These are phyloP conservation scores for Gossypium thurberi DNA, from an alignment of 345 rosid species.

Conservation along the genomic window DNA sequence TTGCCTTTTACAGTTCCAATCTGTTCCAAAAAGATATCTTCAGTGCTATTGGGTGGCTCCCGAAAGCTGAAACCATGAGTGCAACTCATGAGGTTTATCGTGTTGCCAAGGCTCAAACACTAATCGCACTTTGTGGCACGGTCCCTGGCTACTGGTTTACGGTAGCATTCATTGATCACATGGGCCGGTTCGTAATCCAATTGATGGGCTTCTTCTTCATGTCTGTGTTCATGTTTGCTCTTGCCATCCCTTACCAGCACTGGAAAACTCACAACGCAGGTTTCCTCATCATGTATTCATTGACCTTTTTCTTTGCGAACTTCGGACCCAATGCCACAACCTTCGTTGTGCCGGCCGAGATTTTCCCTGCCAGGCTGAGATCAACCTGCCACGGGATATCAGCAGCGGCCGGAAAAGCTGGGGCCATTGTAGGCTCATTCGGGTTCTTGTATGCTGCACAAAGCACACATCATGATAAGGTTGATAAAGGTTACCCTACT, in stretches of 20 bases:
- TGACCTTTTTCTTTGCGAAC: conserved; percentile 51
- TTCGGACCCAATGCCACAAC: conserved; percentile 59
- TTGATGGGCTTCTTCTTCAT: conserved; percentile 56
- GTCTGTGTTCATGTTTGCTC: conserved; percentile 50
- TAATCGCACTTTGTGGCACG: conserved; percentile 45
- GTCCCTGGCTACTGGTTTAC: conserved; percentile 56
- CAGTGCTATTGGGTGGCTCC: conserved; percentile 47
- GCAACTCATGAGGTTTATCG: conserved; percentile 42
- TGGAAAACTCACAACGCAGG: conserved; percentile 40
- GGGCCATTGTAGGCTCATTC: conserved; percentile 48
- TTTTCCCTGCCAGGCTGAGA: conserved; percentile 49
- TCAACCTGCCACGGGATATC: conserved; percentile 57
- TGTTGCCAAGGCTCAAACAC: conserved; percentile 45
- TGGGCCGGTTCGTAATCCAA: conserved; percentile 44
- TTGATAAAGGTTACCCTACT: conserved; percentile 31
- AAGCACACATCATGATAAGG: not conserved
- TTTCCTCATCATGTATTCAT: conserved; percentile 37
- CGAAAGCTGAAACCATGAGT: conserved; percentile 38
- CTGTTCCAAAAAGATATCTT: conserved; percentile 51
- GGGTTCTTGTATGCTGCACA: conserved; percentile 50
- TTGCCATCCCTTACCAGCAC: conserved; percentile 46
- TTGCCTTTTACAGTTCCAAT: conserved; percentile 47
- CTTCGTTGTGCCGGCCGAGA: conserved; percentile 53
- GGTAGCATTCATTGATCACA: conserved; percentile 33
- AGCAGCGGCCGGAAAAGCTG: conserved; percentile 44